Evolutionary conservation across 306 rosid species (phyloP).

Genomic region (Carpinus fangiana): DNA sequence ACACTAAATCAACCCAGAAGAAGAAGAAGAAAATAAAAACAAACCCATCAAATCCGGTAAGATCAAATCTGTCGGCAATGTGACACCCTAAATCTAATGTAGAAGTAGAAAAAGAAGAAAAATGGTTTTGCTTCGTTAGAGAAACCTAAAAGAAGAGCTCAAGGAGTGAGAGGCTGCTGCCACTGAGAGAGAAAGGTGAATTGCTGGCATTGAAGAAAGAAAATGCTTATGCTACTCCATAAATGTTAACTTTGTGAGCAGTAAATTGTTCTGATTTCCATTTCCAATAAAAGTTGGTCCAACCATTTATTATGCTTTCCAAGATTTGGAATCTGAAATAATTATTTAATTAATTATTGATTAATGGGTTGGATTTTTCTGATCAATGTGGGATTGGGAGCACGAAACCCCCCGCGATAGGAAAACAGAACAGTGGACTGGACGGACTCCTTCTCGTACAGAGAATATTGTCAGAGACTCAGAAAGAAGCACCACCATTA

Average conservation of each 20-base stretch:
- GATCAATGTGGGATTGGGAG: conserved; percentile 21
- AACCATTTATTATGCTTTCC: background rate
- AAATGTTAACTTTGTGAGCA: conserved; percentile 33
- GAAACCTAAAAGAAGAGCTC: conserved; percentile 30
- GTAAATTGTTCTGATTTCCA: conserved; percentile 20
- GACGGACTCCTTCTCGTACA: conserved; percentile 36
- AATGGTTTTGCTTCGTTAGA: conserved; percentile 1
- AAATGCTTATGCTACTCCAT: conserved; percentile 11
- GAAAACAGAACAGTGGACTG: conserved; percentile 25
- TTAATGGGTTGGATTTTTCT: conserved; percentile 30
- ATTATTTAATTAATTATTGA: conserved; percentile 14
- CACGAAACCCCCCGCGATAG: conserved; percentile 35
- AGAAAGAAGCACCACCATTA: conserved; percentile 15
- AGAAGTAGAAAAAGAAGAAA: background rate
- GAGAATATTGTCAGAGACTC: conserved; percentile 78
- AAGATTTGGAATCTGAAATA: background rate
- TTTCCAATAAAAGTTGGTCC: conserved; percentile 37
- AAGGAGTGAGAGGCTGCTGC: background rate
- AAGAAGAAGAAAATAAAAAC: background rate
- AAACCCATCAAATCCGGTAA: background rate
- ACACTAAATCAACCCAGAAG: background rate
- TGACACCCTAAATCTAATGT: conserved; percentile 19
- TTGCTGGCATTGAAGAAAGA: conserved; percentile 25
- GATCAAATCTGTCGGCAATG: conserved; percentile 1
- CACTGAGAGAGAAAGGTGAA: conserved; percentile 1